These are phyloP conservation scores for Yamadazyma nakazawae DNA, from an alignment of 805 yeast genomes.

Conservation along the genomic window DNA sequence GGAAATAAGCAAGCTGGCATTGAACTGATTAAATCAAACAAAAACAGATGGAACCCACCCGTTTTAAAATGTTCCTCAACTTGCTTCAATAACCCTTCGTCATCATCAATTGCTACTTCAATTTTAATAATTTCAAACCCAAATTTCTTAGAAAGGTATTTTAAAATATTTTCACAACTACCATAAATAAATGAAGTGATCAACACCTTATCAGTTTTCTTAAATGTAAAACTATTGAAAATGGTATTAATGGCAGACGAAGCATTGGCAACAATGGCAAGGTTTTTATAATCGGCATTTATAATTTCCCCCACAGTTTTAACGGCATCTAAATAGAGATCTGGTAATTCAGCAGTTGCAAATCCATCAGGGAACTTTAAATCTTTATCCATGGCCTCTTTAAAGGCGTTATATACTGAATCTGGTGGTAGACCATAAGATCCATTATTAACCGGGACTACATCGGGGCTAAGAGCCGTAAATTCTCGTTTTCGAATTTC, in stretches of 20 bases:
- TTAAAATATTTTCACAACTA: constrained; percentile 52
- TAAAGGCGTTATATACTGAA: constrained; percentile 40
- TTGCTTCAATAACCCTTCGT: constrained; percentile 22
- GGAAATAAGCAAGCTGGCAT: constrained; percentile 65
- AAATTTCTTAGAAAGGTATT: constrained; percentile 32
- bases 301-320: constrained; percentile 37
- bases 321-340: constrained; percentile 32
- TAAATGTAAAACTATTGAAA: constrained; percentile 51
- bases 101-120: constrained; percentile 35
- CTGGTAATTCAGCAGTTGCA: constrained; percentile 23
- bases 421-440: constrained; percentile 58
- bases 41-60: constrained; percentile 34
- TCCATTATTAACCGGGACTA: constrained; percentile 58
- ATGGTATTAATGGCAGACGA: constrained; percentile 58
- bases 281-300: constrained; percentile 42
- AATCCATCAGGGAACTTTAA: constrained; percentile 47
- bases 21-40: constrained; percentile 59
- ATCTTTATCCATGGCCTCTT: constrained; percentile 22
- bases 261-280: constrained; percentile 59
- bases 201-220: constrained; percentile 50
- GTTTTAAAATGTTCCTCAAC: constrained; percentile 21
- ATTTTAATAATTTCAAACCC: constrained; percentile 35
- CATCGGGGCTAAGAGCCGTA: constrained; percentile 34
- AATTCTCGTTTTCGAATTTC: constrained; percentile 48
- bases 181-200: constrained; percentile 50